Base-by-base conservation (phyloP, 768 basidiomycete species). In the Tricholoma matsutake region DNA sequence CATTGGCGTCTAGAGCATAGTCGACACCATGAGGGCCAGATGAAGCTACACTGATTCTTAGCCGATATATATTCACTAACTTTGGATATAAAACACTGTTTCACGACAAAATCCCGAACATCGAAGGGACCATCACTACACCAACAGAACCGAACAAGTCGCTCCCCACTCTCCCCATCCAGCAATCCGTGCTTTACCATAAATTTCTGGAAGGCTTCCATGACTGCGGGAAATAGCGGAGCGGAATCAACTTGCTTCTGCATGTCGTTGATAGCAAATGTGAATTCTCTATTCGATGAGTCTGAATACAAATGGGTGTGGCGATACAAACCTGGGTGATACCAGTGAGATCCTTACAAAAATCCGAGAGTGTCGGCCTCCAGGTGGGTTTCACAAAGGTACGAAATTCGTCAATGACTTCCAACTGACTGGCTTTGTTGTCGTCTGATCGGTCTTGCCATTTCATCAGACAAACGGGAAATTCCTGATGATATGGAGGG, bases 361-460 rank as follows among this genome's bases (percentile, higher is more conserved):
- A 99, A 3, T 81, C 75, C 6, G 92, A 88, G 6, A 99, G 81
- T 56, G 74, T 78, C 1, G 96, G 94, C 47, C 83, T 78, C 93
- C 94, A 98, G 6, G 86, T 89, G 6, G 96, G 96, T 68, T 80
- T 80, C 47, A 98, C 94, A 72, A 92, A 96, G 64, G 85, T 88
- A 62, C 91, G 87, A 76, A 95, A 98, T 71, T 93, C 91, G 64
- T 86, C 89, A 18, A 89, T 80, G 39, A 89, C 77, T 69, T 87
- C 84, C 22, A 98, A 78, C 45, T 78, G 76, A 60, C 78, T 81
- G 9, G 86, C 84, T 53, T 64, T 75, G 54, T 82, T 83, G 55
- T 82, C 79, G 16, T 72, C 60, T 34, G 79, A 76, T 65, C 78
- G 84, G 68, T 91, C 85, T 67, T 76, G 81, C 96, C 96, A 98